A percentile compares a stretch with the other conserved stretches of the same genome.
phyloP scores from a whole-genome alignment of 1,139 yeast species.

The Suhomyces kunorum region DNA sequence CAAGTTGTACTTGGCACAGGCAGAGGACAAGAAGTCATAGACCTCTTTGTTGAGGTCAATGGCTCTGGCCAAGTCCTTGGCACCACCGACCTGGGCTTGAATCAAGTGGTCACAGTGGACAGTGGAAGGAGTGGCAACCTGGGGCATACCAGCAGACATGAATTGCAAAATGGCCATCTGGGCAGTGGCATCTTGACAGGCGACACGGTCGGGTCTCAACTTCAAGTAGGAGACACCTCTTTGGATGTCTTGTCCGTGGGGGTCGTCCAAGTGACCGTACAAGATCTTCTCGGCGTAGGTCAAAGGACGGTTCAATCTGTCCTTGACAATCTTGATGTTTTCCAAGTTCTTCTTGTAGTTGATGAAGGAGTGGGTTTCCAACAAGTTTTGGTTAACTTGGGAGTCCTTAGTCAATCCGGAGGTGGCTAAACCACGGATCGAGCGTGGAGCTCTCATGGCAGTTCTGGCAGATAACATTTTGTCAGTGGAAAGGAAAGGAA shows the following conservation, averaged over 20 bases:
- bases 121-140: constrained; percentile 94
- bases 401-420: constrained; percentile 81
- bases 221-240: constrained; percentile 96
- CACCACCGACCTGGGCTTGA: constrained; percentile 95
- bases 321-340: constrained; percentile 82
- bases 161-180: constrained; percentile 99
- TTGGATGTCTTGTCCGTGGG: constrained; percentile 91
- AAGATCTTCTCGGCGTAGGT: constrained; percentile 96
- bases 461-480: constrained; percentile 46
- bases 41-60: constrained; percentile 94
- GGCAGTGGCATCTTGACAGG: constrained; percentile 99
- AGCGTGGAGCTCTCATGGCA: constrained; percentile 35
- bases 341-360: constrained; percentile 79
- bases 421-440: constrained; percentile 74
- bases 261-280: constrained; percentile 95
- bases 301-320: constrained; percentile 87
- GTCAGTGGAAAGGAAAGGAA: constrained; percentile 11
- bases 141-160: constrained; percentile 95
- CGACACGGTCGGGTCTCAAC: constrained; percentile 98
- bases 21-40: constrained; percentile 88
- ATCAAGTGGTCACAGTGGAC: constrained; percentile 99
- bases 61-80: constrained; percentile 91
- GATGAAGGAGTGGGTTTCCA: constrained; percentile 82
- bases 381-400: constrained; percentile 86
- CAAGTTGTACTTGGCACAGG: constrained; percentile 96